Conservation (phyloP, 306 rosid species). For the Cicer arietinum region DNA sequence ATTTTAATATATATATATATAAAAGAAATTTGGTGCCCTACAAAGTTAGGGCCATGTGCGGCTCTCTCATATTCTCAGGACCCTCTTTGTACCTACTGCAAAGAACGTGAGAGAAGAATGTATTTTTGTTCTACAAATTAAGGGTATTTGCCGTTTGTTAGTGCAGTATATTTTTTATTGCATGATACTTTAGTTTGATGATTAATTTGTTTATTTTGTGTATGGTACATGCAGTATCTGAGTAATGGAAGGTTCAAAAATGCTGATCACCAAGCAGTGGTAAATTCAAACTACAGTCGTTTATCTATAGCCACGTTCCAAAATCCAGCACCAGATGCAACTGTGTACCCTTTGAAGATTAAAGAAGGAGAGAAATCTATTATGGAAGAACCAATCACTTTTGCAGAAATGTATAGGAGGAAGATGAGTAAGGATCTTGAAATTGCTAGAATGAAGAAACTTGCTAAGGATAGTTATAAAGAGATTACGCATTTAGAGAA, state of each 20-base stretch:
- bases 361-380: constrained; percentile 70
- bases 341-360: constrained; percentile 68
- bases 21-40: too few species aligned
- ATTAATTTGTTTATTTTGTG: not conserved
- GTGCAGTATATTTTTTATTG: not conserved
- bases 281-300: constrained; percentile 76
- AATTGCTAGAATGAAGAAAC: constrained; percentile 66
- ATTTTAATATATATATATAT: too few species aligned
- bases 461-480: constrained; percentile 53
- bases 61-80: too few species aligned
- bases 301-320: constrained; percentile 93
- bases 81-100: too few species aligned
- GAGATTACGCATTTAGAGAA: constrained; percentile 36
- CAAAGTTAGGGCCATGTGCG: too few species aligned
- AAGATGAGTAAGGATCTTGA: constrained; percentile 81
- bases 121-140: too few species aligned
- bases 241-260: constrained; percentile 95
- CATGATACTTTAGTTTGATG: not conserved
- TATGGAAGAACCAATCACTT: constrained; percentile 68
- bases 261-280: constrained; percentile 95
- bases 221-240: constrained; percentile 53
- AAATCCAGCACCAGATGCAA: constrained; percentile 76
- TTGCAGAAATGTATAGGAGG: constrained; percentile 73
- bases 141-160: too few species aligned
- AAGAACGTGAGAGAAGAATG: too few species aligned